Conservation (phyloP, 2,329 filamentous ascomycete species). For the Fusarium nurragi region DNA sequence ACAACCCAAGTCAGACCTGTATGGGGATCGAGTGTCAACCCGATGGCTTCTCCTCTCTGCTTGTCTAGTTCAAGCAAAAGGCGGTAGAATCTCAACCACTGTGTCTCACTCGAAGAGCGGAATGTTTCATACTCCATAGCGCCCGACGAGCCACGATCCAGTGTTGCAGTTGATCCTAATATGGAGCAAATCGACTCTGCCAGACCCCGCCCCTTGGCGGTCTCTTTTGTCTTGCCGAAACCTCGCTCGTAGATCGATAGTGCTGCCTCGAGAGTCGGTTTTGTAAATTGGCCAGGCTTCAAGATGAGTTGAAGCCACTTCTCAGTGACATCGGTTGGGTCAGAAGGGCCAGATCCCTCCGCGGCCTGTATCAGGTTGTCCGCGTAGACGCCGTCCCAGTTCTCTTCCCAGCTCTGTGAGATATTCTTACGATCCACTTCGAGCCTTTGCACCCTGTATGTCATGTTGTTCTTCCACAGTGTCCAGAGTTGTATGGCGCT, state of each 20-base stretch:
- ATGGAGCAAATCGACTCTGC: constrained; percentile 80
- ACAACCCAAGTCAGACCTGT: constrained; percentile 83
- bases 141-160: constrained; percentile 69
- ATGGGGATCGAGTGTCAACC: constrained; percentile 76
- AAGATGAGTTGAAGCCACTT: constrained; percentile 89
- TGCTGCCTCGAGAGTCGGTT: constrained; percentile 82
- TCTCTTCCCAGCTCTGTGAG: constrained; percentile 67
- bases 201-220: constrained; percentile 64
- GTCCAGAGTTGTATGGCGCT: constrained; percentile 74
- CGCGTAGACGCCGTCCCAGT: constrained; percentile 75
- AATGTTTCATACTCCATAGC: constrained; percentile 81
- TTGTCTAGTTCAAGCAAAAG: constrained; percentile 87
- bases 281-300: constrained; percentile 82
- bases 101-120: constrained; percentile 75
- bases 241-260: constrained; percentile 82
- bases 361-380: constrained; percentile 65
- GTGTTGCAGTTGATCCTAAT: constrained; percentile 73
- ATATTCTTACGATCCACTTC: constrained; percentile 75
- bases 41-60: constrained; percentile 82
- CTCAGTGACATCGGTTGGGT: constrained; percentile 77
- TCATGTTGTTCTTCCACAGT: constrained; percentile 85
- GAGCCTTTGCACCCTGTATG: constrained; percentile 77
- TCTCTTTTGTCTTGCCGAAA: constrained; percentile 50
- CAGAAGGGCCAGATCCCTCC: constrained; percentile 68
- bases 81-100: constrained; percentile 92